Evolutionary conservation across 2,329 filamentous ascomycete genomes (phyloP), one percentile per base, ranked within the genome.

Genomic region (Fusarium bactridioides): DNA sequence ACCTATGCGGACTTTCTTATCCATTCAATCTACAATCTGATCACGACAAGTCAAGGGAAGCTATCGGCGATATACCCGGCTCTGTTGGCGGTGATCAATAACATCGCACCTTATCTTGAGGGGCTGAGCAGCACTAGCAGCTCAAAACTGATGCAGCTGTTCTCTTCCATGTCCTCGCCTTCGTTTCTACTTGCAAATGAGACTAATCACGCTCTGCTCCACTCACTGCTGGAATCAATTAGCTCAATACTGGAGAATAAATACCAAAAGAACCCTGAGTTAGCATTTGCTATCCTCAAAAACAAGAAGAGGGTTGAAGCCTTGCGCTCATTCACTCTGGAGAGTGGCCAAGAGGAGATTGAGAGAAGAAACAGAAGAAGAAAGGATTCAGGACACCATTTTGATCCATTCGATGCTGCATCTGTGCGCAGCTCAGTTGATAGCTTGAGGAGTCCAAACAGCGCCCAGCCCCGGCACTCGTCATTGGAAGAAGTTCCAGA

Each of bases 1-100:
- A 93, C 93, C 21, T 98, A 98, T 82, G 94, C 93, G 27, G 96
- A 99, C 82, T 98, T 96, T 79, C 85, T 99, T 58, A 92, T 99
- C 67, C 95, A 95, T 90, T 97, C 95, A 11, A 95, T 98, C 68
- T 97, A 97, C 79, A 94, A 89, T 35, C 88, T 99, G 70, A 97
- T 98, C 78, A 96, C 94, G 1, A 92, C 91, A 10, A 97, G 94
- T 78, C 95, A 97, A 83, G 94, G 94, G 58, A 95, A 93, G 73
- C 87, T 98, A 12, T 93, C 95, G 50, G 94, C 94, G 18, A 93
- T 98, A 37, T 98, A 98, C 78, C 95, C 95, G 21, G 94, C 96
- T 3, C 86, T 99, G 7, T 84, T 99, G 48, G 94, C 95, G 1
- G 93, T 98, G 50, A 92, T 99, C 77, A 96, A 96, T 81, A 99